These are phyloP conservation scores for Luffa acutangula DNA, from an alignment of 306 rosid genomes.

Conservation along the genomic window DNA sequence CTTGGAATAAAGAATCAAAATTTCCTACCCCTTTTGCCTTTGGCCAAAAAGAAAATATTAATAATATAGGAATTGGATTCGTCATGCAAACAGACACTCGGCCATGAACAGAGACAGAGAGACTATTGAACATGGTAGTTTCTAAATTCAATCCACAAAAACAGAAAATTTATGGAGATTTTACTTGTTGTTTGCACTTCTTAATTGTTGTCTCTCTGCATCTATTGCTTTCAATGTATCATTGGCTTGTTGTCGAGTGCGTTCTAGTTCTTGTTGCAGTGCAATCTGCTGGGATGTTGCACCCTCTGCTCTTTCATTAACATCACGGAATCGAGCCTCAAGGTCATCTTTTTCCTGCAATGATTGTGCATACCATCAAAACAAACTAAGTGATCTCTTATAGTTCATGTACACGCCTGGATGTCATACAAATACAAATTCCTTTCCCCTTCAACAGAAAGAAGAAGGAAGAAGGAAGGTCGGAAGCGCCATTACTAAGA, in stretches of 20 bases:
- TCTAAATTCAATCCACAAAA: not conserved
- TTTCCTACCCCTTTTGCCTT: not conserved
- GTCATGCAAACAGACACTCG: not conserved
- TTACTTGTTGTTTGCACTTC: slow-evolving; percentile 96
- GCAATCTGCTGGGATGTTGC: slow-evolving; percentile 64
- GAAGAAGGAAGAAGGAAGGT: not conserved
- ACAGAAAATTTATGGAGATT: slow-evolving; percentile 1
- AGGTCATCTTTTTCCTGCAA: slow-evolving; percentile 92
- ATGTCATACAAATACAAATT: not conserved
- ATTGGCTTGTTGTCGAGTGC: slow-evolving; percentile 93
- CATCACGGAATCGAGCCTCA: slow-evolving; percentile 54
- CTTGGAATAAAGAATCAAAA: not conserved
- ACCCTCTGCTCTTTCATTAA: slow-evolving; percentile 68
- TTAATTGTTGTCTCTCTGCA: slow-evolving; percentile 82
- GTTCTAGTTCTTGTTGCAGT: slow-evolving; percentile 89
- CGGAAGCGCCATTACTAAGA: not conserved
- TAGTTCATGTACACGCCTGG: not conserved
- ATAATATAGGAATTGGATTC: not conserved
- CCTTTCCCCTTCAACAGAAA: not conserved
- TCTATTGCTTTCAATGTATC: slow-evolving; percentile 96
- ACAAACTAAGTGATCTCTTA: not conserved
- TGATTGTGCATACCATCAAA: slow-evolving; percentile 24
- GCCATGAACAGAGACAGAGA: slow-evolving; percentile 12
- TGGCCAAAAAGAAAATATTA: not conserved
- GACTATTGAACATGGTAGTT: not conserved